Evolutionary conservation across 768 basidiomycete species (phyloP), one percentile per base, ranked within the genome.

Genomic region (Psilocybe tampanensis): DNA sequence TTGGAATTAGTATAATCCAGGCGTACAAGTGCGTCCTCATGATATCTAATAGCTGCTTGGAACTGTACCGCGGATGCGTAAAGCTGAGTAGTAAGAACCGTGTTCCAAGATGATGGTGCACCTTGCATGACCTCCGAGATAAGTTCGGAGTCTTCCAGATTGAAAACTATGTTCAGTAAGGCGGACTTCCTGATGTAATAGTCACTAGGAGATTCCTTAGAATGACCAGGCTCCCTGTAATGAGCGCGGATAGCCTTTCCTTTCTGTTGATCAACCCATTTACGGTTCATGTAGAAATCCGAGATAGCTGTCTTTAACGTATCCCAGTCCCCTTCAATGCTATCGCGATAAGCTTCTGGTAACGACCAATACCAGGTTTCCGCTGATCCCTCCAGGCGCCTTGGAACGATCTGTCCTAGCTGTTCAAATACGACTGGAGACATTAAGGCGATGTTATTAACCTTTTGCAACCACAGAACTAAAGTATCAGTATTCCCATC

Each of bases 111-210:
- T 76, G 59, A 17, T 5, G 29, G 29, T 5, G 29, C 29, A 5
- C 29, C 29, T 5, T 4, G 5, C 29, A 29, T 29, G 4, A 76
- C 62, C 45, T 74, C 69, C 12, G 62, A 55, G 13, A 76, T 76
- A 1, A 72, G 18, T 47, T 75, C 72, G 1, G 66, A 59, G 42
- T 75, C 70, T 2, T 8, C 50, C 19, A 54, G 50, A 8, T 53
- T 26, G 4, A 42, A 63, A n/a, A 45, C 44, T 2, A 60, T 17
- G 7, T 61, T 45, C 4, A 65, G 34, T 0, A 73, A 53, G n/a
- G 68, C 68, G 1, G 50, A 23, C 47, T 76, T 76, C 0, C 72
- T 59, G 43, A 74, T 72, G 58, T 59, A 72, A 48, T 73, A 76
- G 12, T 74, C 65, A 48, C 72, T 73, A 0, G 74, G 74, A 0